Percentiles rank a stretch among this genome's conserved stretches.
Conservation (phyloP, 2,329 filamentous ascomycete genomes). For the Cordyceps cateniannulata region DNA sequence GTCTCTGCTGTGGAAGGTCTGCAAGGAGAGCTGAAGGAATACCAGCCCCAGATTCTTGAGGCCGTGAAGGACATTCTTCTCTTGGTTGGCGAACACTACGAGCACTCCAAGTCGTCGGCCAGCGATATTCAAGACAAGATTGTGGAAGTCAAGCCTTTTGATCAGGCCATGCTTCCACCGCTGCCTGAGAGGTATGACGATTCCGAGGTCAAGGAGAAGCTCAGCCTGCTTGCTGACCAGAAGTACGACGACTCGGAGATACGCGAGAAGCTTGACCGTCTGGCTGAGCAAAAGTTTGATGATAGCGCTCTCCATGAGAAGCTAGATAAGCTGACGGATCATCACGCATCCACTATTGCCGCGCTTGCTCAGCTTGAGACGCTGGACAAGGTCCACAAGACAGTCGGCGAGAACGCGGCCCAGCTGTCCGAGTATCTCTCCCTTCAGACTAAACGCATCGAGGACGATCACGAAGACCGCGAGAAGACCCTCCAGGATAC, state of each 20-base stretch:
- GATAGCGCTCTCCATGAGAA: conserved; percentile 19
- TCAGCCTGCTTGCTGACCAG: conserved; percentile 27
- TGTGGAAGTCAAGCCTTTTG: conserved; percentile 53
- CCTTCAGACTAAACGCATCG: conserved; percentile 66
- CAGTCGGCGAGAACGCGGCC: conserved; percentile 76
- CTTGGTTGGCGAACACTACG: conserved; percentile 79
- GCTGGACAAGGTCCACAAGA: conserved; percentile 81
- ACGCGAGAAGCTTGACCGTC: conserved; percentile 19
- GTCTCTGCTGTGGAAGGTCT: conserved; percentile 67
- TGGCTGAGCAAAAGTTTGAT: conserved; percentile 18
- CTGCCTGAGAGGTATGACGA: conserved; percentile 56
- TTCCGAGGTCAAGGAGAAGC: conserved; percentile 24
- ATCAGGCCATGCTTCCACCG: conserved; percentile 50
- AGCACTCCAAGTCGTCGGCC: conserved; percentile 68
- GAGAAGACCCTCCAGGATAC: conserved; percentile 77
- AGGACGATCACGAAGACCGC: conserved; percentile 70
- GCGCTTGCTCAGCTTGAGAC: conserved; percentile 71
- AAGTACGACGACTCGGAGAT: conserved; percentile 29
- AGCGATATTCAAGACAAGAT: conserved; percentile 52
- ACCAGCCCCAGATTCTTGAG: conserved; percentile 82
- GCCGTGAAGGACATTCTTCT: conserved; percentile 79
- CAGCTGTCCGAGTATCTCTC: conserved; percentile 80
- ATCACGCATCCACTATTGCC: conserved; percentile 58
- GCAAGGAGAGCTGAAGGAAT: conserved; percentile 72
- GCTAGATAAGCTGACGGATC: conserved; percentile 27